Evolutionary conservation across 768 basidiomycete species (phyloP).

Genomic region (Tylopilus plumbeoviolaceoides): DNA sequence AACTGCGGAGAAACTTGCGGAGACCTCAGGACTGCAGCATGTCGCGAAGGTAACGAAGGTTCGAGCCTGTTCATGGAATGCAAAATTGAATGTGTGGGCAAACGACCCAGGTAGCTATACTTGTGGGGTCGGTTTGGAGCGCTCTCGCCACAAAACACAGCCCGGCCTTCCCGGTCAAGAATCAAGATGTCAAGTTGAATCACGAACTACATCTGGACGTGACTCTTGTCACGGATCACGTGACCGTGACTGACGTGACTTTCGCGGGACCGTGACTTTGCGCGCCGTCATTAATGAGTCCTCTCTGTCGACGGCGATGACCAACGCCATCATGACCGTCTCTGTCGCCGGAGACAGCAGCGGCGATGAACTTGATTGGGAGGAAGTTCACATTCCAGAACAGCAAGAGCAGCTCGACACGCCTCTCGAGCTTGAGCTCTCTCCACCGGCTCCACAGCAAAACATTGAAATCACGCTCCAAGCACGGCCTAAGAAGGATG

Average conservation of each 20-base stretch:
- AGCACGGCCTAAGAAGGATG: constrained; percentile 36
- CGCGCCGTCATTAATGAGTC: constrained; percentile 9
- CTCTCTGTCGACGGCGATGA: constrained; percentile 6
- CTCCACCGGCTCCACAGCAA: constrained; percentile 35
- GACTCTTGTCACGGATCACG: neutral
- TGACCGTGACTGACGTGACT: constrained; percentile 21
- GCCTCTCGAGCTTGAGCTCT: constrained; percentile 23
- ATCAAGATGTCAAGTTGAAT: too few relatives aligned
- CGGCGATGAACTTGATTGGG: constrained; percentile 78
- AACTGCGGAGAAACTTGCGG: too few relatives aligned
- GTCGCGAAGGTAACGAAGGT: too few relatives aligned
- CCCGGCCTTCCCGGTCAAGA: too few relatives aligned
- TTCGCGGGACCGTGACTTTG: constrained; percentile 18
- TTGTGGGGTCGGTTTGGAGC: too few relatives aligned
- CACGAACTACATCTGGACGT: too few relatives aligned
- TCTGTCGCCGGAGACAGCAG: constrained; percentile 28
- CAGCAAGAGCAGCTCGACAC: constrained; percentile 14
- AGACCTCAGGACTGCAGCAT: too few relatives aligned
- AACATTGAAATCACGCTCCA: constrained; percentile 74
- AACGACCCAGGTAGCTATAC: too few relatives aligned
- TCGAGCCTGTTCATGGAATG: too few relatives aligned
- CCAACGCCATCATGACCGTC: constrained; percentile 12
- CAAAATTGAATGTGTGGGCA: too few relatives aligned
- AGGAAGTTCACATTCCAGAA: constrained; percentile 63
- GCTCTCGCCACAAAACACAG: too few relatives aligned